Evolutionary conservation across 2,329 filamentous ascomycete genomes (phyloP), one percentile per base, ranked within the genome.

Genomic region (Fusarium falciforme): DNA sequence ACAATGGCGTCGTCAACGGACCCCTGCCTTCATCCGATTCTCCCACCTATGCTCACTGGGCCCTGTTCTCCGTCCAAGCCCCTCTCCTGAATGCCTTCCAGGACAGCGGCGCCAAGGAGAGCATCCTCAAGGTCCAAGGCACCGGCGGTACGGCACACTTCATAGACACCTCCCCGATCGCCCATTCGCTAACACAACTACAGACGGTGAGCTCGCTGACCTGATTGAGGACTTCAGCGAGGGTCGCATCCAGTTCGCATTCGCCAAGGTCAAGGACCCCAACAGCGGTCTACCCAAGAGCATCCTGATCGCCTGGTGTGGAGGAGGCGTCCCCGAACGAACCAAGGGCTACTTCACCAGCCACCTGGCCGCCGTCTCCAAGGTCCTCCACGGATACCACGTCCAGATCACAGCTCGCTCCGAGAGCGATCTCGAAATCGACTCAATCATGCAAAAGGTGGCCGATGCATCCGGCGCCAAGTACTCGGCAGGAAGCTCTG

Each of bases 281-380:
- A 99, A 99, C 83, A 94, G 93, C 4, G 87, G 86, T 25, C 90
- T 99, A 17, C 95, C 96, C 59, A 99, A 99, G 87, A 93, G 92
- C 82, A 94, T 97, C 68, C 89, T 99, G 76, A 94, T 99, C 81
- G 95, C 93, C 76, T 99, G 96, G 93, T 99, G 96, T 83, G 96
- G 96, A 76, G 96, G 97, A 80, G 96, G 96, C 77, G 96, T 99
- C 17, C 96, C 96, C n/a, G 96, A 99, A 85, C 89, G 96, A 79
- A 98, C 96, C 71, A 99, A 98, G 85, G 96, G 96, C 75, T 98
- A 98, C 85, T 99, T 99, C 82, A 98, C 94, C 76, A 98, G 95
- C 85, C 96, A 99, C 84, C 87, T 96, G 57, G 92, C 93, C 70
- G 93, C 94, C 57, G 95, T 98, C 40, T 92, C 95, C 71, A 98